A percentile compares a stretch with the other conserved stretches of the same genome.
These are phyloP conservation scores for Termitomyces titanicus DNA, from an alignment of 768 basidiomycete species.

Conservation along the genomic window DNA sequence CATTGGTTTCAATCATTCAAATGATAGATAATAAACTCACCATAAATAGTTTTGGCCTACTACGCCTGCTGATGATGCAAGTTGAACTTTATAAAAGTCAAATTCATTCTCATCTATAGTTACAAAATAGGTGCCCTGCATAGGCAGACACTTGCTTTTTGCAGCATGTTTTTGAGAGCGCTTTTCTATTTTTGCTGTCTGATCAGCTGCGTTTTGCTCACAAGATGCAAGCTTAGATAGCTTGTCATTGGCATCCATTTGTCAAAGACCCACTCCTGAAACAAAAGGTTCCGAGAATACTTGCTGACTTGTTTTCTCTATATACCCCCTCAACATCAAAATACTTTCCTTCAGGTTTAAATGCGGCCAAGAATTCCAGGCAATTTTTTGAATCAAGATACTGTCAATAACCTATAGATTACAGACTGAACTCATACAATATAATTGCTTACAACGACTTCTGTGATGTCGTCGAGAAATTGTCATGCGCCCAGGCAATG, in stretches of 20 bases:
- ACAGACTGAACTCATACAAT: neutral
- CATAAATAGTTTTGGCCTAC: neutral
- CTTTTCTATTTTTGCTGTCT: too few relatives aligned
- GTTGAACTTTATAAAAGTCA: neutral
- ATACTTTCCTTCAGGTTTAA: slow-evolving; percentile 70
- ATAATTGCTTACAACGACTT: slow-evolving; percentile 60
- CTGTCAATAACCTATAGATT: slow-evolving; percentile 16
- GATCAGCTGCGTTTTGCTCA: too few relatives aligned
- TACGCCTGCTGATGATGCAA: neutral
- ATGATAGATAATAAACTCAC: neutral
- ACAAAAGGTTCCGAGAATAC: slow-evolving; percentile 74
- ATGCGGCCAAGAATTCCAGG: slow-evolving; percentile 62
- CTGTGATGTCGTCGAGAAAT: slow-evolving; percentile 69
- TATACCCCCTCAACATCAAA: slow-evolving; percentile 71
- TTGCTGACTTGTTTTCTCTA: slow-evolving; percentile 65
- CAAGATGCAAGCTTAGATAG: too few relatives aligned
- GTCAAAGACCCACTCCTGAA: too few relatives aligned
- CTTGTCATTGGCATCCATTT: too few relatives aligned
- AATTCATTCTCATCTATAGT: neutral
- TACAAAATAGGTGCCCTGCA: neutral
- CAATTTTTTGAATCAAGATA: slow-evolving; percentile 57
- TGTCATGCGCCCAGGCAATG: slow-evolving; percentile 80
- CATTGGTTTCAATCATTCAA: neutral
- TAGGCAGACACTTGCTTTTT: too few relatives aligned
- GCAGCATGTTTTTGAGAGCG: too few relatives aligned